Conservation (phyloP, 192 early-diverging fungal genomes). For the Thamnidium elegans region DNA sequence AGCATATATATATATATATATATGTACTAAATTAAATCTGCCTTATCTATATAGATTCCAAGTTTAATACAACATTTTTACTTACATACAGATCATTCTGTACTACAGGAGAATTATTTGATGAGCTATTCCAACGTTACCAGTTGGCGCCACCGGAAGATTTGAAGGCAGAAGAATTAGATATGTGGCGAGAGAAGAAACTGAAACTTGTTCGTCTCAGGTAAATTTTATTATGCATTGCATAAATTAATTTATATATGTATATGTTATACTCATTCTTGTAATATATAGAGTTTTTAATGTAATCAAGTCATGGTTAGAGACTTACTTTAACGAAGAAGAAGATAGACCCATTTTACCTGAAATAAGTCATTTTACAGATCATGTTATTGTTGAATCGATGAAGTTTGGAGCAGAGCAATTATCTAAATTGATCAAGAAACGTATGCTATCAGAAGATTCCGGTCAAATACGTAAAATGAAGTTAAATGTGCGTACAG, state of each 20-base stretch:
- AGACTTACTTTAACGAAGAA: slow-evolving; percentile 78
- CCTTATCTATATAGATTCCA: slow-evolving; percentile 55
- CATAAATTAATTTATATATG: not conserved
- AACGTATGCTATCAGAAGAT: slow-evolving; percentile 33
- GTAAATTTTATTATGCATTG: slow-evolving; percentile 6
- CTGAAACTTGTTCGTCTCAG: slow-evolving; percentile 81
- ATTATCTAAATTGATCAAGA: slow-evolving; percentile 30
- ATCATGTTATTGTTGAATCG: slow-evolving; percentile 22
- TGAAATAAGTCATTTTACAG: slow-evolving; percentile 17
- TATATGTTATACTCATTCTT: not conserved
- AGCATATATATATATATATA: not conserved
- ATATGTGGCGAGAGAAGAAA: slow-evolving; percentile 84
- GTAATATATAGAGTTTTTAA: slow-evolving; percentile 65
- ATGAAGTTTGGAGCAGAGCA: slow-evolving; percentile 35
- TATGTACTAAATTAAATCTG: not conserved
- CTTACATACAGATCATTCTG: slow-evolving; percentile 91
- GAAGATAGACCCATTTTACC: slow-evolving; percentile 47
- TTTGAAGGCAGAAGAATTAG: slow-evolving; percentile 62
- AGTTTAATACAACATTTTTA: slow-evolving; percentile 83
- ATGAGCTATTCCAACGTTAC: slow-evolving; percentile 75
- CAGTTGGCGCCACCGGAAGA: slow-evolving; percentile 64
- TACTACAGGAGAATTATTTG: slow-evolving; percentile 74
- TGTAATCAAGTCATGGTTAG: slow-evolving; percentile 90
- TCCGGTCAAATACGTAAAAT: slow-evolving; percentile 58
- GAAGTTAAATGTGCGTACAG: slow-evolving; percentile 60